These are phyloP conservation scores for Irpex sp. DNA, from an alignment of 1,284 basidiomycete species.

Conservation along the genomic window DNA sequence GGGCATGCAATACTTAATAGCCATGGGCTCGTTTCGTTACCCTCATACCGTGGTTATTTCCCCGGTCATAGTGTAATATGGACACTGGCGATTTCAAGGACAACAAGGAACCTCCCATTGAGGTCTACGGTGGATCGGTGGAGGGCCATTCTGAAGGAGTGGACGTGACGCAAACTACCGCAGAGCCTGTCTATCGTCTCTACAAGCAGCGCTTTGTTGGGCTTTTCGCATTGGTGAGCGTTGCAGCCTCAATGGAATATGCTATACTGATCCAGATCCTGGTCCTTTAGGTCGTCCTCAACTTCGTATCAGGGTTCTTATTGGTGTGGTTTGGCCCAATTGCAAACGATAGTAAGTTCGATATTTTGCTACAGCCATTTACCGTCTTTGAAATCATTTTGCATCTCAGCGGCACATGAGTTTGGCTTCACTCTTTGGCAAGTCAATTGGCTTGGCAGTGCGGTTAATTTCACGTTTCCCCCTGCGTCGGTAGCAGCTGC, in stretches of 20 bases:
- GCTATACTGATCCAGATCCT: background rate
- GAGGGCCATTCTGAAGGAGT: no score
- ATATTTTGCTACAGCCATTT: no score
- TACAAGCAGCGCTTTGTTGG: constrained; percentile 69
- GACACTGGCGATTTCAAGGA: no score
- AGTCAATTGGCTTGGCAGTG: constrained; percentile 77
- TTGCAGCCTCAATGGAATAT: background rate
- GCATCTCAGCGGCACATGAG: constrained; percentile 20
- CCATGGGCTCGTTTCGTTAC: no score
- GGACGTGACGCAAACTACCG: background rate
- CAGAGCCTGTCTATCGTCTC: constrained; percentile 42
- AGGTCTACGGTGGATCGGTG: no score
- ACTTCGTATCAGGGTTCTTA: constrained; percentile 57
- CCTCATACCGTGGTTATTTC: no score
- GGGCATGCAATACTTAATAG: no score
- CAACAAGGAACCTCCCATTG: no score
- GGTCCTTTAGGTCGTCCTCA: constrained; percentile 49
- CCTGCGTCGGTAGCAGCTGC: constrained; percentile 59
- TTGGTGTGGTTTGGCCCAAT: constrained; percentile 80
- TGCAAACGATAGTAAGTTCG: constrained; percentile 50
- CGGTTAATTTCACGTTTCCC: constrained; percentile 56
- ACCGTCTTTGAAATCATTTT: background rate
- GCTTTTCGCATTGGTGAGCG: constrained; percentile 53
- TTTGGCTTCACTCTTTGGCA: constrained; percentile 61
- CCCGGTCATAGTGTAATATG: no score